Evolutionary conservation across 2,329 filamentous ascomycete species (phyloP).

Genomic region (Colletotrichum musicola): DNA sequence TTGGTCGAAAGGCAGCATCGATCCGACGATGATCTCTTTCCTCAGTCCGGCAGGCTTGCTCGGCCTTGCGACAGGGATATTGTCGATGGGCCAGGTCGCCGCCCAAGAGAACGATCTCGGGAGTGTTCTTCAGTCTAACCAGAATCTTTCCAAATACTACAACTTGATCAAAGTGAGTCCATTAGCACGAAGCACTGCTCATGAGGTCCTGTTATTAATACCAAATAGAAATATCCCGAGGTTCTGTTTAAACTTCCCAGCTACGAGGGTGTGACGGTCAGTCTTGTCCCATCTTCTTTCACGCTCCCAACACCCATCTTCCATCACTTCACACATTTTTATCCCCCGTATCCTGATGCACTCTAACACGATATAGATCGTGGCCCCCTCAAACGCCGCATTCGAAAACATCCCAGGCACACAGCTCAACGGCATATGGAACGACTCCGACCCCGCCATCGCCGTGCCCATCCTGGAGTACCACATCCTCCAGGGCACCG

Average conservation of each 20-base stretch:
- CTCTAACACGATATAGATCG: constrained; percentile 51
- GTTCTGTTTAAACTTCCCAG: constrained; percentile 59
- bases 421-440: constrained; percentile 61
- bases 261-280: constrained; percentile 58
- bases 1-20: not conserved
- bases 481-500: constrained; percentile 69
- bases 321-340: not conserved
- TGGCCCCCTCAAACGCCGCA: constrained; percentile 69
- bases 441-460: constrained; percentile 57
- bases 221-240: constrained; percentile 59
- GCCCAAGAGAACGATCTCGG: constrained; percentile 52
- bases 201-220: constrained; percentile 14
- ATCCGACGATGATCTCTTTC: constrained; percentile 1
- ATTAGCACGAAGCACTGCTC: not conserved
- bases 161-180: constrained; percentile 55
- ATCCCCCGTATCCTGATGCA: not conserved
- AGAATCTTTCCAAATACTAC: constrained; percentile 59
- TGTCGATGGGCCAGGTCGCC: constrained; percentile 15
- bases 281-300: constrained; percentile 33
- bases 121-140: constrained; percentile 52
- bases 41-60: not conserved
- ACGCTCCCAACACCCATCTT: not conserved
- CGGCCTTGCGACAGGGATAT: not conserved
- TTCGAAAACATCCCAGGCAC: constrained; percentile 68
- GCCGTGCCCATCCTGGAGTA: constrained; percentile 68